These are phyloP conservation scores for Scenedesmus sp. DNA, from an alignment of 163 green algal species.

Conservation along the genomic window DNA sequence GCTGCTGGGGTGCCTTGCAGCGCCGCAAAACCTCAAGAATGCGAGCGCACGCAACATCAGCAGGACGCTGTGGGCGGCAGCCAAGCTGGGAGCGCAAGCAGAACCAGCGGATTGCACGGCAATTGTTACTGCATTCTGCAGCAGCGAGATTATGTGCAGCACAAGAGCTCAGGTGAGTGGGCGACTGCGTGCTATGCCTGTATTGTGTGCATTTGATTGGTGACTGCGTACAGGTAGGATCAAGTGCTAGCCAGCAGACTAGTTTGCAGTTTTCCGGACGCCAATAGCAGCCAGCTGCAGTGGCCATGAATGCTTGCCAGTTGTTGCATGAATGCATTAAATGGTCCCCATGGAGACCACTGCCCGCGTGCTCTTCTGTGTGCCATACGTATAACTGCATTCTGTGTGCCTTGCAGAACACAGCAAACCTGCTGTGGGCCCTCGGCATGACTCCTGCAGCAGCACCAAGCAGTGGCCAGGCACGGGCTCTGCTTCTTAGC, in stretches of 20 bases:
- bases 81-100: neutral
- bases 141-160: neutral
- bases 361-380: neutral
- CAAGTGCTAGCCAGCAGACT: too few species aligned
- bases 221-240: too few species aligned
- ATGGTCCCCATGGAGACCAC: too few species aligned
- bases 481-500: neutral
- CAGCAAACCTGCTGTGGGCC: neutral
- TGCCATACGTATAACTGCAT: neutral
- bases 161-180: neutral
- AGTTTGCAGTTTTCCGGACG: too few species aligned
- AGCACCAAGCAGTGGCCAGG: neutral
- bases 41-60: neutral
- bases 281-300: too few species aligned
- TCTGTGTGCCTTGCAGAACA: neutral
- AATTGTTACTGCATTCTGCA: neutral
- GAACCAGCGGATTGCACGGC: neutral
- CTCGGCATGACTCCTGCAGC: neutral
- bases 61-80: neutral
- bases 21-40: neutral
- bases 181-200: neutral
- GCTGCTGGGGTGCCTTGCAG: neutral
- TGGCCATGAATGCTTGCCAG: too few species aligned
- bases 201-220: too few species aligned
- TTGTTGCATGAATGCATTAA: too few species aligned